Conservation (phyloP, 2,329 filamentous ascomycete species). For the Coniochaeta sp. region DNA sequence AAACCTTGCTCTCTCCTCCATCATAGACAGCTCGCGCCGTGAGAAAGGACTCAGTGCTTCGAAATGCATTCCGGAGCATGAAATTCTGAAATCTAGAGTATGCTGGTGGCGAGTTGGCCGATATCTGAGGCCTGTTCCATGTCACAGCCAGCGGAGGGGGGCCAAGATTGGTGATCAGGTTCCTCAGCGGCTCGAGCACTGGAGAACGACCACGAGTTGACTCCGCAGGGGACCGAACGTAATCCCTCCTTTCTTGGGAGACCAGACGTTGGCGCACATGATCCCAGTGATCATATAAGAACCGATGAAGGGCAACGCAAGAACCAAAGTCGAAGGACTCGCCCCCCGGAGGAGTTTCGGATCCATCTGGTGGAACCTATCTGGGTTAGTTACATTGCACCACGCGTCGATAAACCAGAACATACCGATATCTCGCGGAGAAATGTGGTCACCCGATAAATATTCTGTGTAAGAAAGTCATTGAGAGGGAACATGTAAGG, state of each 20-base stretch:
- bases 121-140: conserved; percentile 62
- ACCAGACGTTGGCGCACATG: conserved; percentile 58
- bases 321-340: conserved; percentile 63
- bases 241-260: conserved; percentile 50
- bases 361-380: conserved; percentile 39
- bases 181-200: conserved; percentile 52
- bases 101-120: conserved; percentile 52
- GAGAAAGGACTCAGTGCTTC: conserved; percentile 56
- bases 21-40: conserved; percentile 62
- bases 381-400: conserved; percentile 9
- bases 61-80: conserved; percentile 63
- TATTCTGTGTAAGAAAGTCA: conserved; percentile 61
- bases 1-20: conserved; percentile 60
- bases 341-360: conserved; percentile 30
- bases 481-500: conserved; percentile 67
- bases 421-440: conserved; percentile 59
- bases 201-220: conserved; percentile 43
- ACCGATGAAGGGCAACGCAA: conserved; percentile 62
- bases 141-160: conserved; percentile 62
- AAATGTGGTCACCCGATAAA: conserved; percentile 60
- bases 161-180: conserved; percentile 58
- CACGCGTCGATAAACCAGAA: conserved; percentile 4
- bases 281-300: conserved; percentile 66
- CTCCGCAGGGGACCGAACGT: conserved; percentile 47
- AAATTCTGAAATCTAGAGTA: conserved; percentile 67